These are phyloP conservation scores for Gleditsia sinensis DNA, from an alignment of 306 rosid species.

Conservation along the genomic window DNA sequence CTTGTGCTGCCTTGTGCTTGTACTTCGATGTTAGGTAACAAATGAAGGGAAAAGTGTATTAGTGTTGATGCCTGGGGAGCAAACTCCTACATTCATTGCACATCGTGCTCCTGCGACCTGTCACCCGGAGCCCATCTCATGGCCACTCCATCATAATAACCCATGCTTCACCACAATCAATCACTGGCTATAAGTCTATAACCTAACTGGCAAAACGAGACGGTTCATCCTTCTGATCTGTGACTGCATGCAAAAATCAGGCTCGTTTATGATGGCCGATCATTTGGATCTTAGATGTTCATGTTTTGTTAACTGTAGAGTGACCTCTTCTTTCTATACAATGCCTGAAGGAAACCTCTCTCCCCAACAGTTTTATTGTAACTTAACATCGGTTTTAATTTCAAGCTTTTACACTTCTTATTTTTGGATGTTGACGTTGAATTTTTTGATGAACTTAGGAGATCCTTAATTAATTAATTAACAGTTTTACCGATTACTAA, in stretches of 20 bases:
- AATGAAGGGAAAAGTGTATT: conserved; percentile 55
- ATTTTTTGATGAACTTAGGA: no score
- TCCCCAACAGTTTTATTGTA: background rate
- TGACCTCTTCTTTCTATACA: background rate
- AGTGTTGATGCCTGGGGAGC: conserved; percentile 78
- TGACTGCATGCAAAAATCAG: no score
- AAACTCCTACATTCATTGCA: conserved; percentile 68
- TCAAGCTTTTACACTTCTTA: no score
- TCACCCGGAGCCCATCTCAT: conserved; percentile 12
- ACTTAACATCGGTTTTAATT: no score
- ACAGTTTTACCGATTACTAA: no score
- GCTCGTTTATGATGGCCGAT: background rate
- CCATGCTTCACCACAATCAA: background rate
- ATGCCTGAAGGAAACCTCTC: background rate
- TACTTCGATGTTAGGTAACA: conserved; percentile 44
- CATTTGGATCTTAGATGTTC: background rate
- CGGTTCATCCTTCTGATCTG: background rate
- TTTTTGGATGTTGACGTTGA: no score
- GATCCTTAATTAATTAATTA: no score
- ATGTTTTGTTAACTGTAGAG: background rate
- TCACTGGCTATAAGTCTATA: background rate
- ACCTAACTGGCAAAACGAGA: background rate
- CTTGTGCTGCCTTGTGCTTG: background rate
- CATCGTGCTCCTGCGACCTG: conserved; percentile 51
- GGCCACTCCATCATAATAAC: conserved; percentile 46